Base-by-base conservation (phyloP, 306 rosid genomes). In the Casuarina glauca region DNA sequence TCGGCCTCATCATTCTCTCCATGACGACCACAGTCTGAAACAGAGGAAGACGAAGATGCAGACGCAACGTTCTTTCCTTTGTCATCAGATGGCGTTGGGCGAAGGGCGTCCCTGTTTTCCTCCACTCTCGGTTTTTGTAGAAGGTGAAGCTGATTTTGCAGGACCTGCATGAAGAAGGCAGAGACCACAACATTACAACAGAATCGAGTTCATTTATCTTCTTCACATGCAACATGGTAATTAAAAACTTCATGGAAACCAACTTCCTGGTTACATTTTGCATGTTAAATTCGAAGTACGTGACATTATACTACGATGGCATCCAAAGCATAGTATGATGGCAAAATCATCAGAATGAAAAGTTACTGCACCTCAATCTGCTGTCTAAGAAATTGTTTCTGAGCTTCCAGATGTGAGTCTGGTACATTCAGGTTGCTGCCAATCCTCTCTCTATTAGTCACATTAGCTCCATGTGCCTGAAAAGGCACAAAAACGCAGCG, bases 311-410 rank as follows among this genome's bases (percentile, higher is more conserved):
- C 4, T 26, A 26, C 32, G 32, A 1, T 58, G 35, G 64, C 26
- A 26, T 58, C 64, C 16, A 58, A 58, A 19, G 64, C 15, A 66
- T 39, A n/a, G 53, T 19, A 69, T 42, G 41, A 20, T 67, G 66
- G n/a, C 68, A 64, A 9, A 19, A 20, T 57, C 48, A 63, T 49
- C 55, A n/a, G 44, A 54, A 58, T 57, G 16, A 64, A 5, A 11
- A 48, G 38, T 51, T 51, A 36, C 11, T 20, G 55, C 87, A 95
- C 99, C 99, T 91, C 89, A 70, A 89, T 91, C 84, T 89, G 97
- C 74, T 50, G 82, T 58, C 83, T 81, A 64, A 91, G 72, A 78
- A 91, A 64, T 78, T 78, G 86, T 82, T 43, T 84, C 52, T 93
- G 93, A 63, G 89, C 90, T 83, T 89, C 97, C 73, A 89, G 77